A percentile compares a stretch with the other conserved stretches of the same genome.
These are phyloP conservation scores for Pneumocystis carinii DNA, from an alignment of 1,139 yeast species.

Conservation along the genomic window DNA sequence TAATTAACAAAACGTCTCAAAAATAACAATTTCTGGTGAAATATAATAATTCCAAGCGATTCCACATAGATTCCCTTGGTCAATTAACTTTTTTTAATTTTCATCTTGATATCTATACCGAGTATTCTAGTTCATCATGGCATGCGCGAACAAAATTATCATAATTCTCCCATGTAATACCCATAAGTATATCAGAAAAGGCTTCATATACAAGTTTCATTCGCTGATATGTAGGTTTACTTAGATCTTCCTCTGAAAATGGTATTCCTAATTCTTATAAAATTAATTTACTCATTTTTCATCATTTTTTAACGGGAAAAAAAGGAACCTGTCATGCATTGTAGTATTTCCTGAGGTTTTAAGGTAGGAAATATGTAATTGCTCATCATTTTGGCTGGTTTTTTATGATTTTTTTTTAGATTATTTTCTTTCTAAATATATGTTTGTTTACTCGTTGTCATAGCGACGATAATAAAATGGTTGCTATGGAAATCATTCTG, in stretches of 20 bases:
- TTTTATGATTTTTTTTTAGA: neutral
- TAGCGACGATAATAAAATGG: no score
- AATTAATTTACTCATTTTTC: neutral
- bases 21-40: slow-evolving; percentile 7
- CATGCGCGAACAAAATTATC: slow-evolving; percentile 22
- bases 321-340: neutral
- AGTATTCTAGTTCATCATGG: slow-evolving; percentile 7
- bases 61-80: slow-evolving; percentile 5
- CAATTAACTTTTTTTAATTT: no score
- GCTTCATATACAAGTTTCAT: slow-evolving; percentile 54
- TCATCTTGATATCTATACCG: neutral
- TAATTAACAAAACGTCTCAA: neutral
- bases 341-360: neutral
- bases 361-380: neutral
- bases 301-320: neutral
- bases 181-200: slow-evolving; percentile 55
- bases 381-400: neutral
- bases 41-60: slow-evolving; percentile 9
- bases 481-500: no score
- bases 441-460: no score
- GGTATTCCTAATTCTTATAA: slow-evolving; percentile 30
- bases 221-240: slow-evolving; percentile 51
- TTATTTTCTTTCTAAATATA: neutral
- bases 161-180: slow-evolving; percentile 37
- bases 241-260: slow-evolving; percentile 47